Evolutionary conservation across 2,329 filamentous ascomycete genomes (phyloP).

Genomic region (Monilinia fructigena): DNA sequence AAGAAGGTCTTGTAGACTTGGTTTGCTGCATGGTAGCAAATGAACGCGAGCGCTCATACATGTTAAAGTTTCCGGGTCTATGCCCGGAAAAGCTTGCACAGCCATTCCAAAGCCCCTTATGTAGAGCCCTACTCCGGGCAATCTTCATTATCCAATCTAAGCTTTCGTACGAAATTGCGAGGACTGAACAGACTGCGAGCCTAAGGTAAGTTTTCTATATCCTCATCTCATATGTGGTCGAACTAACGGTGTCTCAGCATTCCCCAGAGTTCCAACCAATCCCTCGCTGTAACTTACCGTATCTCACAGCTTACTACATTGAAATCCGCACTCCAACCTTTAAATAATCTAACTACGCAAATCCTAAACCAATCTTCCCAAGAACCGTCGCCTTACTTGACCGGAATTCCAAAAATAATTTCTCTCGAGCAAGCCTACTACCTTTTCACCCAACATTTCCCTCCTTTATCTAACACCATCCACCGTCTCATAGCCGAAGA

Average conservation of each 20-base stretch:
- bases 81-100: conserved; percentile 28
- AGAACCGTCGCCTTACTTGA: not conserved
- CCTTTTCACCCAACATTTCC: conserved; percentile 27
- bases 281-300: conserved; percentile 33
- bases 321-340: conserved; percentile 19
- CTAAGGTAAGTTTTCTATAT: conserved; percentile 21
- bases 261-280: conserved; percentile 33
- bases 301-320: conserved; percentile 30
- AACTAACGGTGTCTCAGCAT: conserved; percentile 25
- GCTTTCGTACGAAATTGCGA: conserved; percentile 27
- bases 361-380: not conserved
- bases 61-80: conserved; percentile 15
- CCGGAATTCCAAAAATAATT: conserved; percentile 34
- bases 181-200: conserved; percentile 23
- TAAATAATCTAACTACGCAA: conserved; percentile 19
- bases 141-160: conserved; percentile 29
- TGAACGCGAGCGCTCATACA: conserved; percentile 27
- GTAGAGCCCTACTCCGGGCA: conserved; percentile 27
- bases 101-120: conserved; percentile 27
- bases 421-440: conserved; percentile 33
- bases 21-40: conserved; percentile 37
- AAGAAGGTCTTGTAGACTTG: conserved; percentile 35
- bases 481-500: conserved; percentile 30
- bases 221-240: not conserved
- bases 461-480: conserved; percentile 23